A percentile compares a stretch with the other conserved stretches of the same genome.
These are phyloP conservation scores for Didymella keratinophila DNA, from an alignment of 2,329 filamentous ascomycete species.

Conservation along the genomic window DNA sequence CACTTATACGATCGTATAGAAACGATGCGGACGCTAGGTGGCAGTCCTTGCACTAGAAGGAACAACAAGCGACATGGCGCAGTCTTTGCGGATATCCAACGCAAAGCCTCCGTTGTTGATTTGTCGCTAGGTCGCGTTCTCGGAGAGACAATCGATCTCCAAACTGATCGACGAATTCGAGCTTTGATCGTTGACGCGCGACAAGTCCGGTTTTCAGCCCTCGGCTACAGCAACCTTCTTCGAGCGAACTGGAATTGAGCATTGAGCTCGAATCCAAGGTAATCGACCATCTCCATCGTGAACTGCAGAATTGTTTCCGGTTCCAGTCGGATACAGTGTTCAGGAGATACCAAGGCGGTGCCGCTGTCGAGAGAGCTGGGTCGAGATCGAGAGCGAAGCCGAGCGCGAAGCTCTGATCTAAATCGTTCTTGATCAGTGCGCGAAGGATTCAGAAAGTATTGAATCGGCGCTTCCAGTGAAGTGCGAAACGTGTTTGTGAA, in stretches of 20 bases:
- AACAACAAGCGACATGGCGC: not conserved
- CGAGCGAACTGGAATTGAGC: not conserved
- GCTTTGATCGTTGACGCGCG: not conserved
- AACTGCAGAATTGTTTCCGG: not conserved
- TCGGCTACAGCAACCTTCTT: not conserved
- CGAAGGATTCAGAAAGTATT: not conserved
- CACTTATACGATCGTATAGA: not conserved
- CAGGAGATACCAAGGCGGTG: not conserved
- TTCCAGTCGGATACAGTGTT: no score
- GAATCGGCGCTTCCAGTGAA: not conserved
- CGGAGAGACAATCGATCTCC: not conserved
- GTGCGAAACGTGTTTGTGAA: slow-evolving; percentile 6
- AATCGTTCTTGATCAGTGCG: not conserved
- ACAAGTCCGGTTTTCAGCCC: not conserved
- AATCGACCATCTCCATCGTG: no score
- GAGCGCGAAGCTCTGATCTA: not conserved
- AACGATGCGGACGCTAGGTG: not conserved
- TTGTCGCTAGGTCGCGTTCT: not conserved
- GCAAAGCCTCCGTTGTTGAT: no score
- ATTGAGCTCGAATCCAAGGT: not conserved
- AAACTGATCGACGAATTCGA: not conserved
- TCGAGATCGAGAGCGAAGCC: slow-evolving; percentile 6
- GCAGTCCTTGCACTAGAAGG: not conserved
- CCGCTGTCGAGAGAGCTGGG: not conserved
- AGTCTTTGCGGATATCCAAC: not conserved